phyloP scores from a whole-genome alignment of 257 asterid species.

The Lantana camara region DNA sequence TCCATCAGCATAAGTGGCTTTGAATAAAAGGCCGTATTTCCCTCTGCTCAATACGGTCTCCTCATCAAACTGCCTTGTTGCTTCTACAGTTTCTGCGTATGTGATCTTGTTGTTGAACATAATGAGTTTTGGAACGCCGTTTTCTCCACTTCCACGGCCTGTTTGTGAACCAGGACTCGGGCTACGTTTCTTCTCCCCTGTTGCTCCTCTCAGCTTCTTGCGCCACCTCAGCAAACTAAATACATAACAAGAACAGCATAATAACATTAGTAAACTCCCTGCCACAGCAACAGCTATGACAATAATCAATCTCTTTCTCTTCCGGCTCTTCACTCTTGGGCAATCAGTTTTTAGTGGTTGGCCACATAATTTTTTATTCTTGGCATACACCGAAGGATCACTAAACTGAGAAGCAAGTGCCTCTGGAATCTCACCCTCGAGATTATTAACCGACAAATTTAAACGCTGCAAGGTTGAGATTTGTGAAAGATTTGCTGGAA shows the following conservation, averaged over 20 bases:
- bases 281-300: conserved; percentile 45
- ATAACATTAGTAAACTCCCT: conserved; percentile 47
- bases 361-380: conserved; percentile 54
- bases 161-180: conserved; percentile 55
- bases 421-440: conserved; percentile 61
- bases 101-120: conserved; percentile 57
- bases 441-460: conserved; percentile 51
- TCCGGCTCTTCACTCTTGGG: conserved; percentile 27
- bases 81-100: conserved; percentile 51
- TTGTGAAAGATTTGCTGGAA: conserved; percentile 46
- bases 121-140: conserved; percentile 60
- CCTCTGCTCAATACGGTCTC: conserved; percentile 55
- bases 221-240: conserved; percentile 50
- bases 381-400: conserved; percentile 44
- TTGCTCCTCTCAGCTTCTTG: conserved; percentile 41
- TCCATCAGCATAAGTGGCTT: conserved; percentile 54
- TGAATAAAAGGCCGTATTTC: conserved; percentile 46
- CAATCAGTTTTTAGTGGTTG: conserved; percentile 45
- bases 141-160: conserved; percentile 61
- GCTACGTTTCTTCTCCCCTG: conserved; percentile 58
- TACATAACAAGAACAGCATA: conserved; percentile 46
- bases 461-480: conserved; percentile 41
- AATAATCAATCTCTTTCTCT: conserved; percentile 47
- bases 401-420: conserved; percentile 48
- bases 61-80: conserved; percentile 63